A percentile compares a stretch with the other conserved stretches of the same genome.
Evolutionary conservation across 495 filamentous ascomycete species (phyloP).

Genomic region (Trichoderma parareesei): DNA sequence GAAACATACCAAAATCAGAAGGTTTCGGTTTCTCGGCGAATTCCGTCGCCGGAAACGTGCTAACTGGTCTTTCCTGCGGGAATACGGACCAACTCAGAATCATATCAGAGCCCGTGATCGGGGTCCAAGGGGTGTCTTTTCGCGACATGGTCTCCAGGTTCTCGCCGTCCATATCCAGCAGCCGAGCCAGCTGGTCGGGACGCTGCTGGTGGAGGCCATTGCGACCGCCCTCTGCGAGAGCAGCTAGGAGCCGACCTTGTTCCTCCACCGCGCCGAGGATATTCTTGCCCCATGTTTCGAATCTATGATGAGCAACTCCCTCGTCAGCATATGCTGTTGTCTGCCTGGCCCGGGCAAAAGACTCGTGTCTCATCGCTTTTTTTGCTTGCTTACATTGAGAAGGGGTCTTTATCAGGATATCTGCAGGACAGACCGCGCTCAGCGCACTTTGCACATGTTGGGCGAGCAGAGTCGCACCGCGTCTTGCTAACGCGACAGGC

Average conservation of each 20-base stretch:
- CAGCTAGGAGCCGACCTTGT: neutral
- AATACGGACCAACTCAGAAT: slow-evolving; percentile 10
- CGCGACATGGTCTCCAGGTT: slow-evolving; percentile 9
- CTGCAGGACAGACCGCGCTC: neutral
- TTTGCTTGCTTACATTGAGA: slow-evolving; percentile 2
- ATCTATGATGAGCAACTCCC: neutral
- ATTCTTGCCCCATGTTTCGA: slow-evolving; percentile 10
- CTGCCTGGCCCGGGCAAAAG: too few species aligned
- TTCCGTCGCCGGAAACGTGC: slow-evolving; percentile 1
- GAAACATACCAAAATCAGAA: neutral
- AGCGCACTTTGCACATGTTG: slow-evolving; percentile 1
- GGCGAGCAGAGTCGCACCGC: slow-evolving; percentile 6
- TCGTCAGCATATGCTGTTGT: too few species aligned
- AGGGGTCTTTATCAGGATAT: slow-evolving; percentile 7
- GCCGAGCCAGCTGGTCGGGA: neutral
- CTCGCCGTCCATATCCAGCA: neutral
- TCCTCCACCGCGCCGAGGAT: slow-evolving; percentile 3
- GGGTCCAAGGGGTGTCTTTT: slow-evolving; percentile 11
- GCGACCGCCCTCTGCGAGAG: neutral
- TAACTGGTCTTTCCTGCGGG: neutral
- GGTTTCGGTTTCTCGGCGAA: slow-evolving; percentile 6
- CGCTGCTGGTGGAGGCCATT: neutral
- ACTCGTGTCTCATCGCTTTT: too few species aligned
- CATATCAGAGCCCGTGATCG: slow-evolving; percentile 11
- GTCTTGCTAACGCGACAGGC: slow-evolving; percentile 12